Base-by-base conservation (phyloP, 768 basidiomycete species). In the Mycena metata region DNA sequence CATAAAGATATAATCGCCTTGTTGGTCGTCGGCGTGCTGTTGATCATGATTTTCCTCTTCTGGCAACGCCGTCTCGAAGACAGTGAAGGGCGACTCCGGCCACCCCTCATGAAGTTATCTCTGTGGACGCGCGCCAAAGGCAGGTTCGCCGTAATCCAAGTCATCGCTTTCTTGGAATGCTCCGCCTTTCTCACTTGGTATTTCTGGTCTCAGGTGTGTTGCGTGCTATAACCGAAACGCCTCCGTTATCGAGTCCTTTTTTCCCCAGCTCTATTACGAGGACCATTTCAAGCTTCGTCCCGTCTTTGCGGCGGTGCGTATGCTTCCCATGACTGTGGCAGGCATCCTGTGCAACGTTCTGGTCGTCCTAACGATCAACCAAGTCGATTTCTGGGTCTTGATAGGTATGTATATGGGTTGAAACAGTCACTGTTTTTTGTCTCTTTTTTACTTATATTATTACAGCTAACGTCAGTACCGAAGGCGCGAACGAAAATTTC, bases 1-100 rank as follows among this genome's bases (percentile, higher is more conserved):
- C n/a, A n/a, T n/a, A n/a, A 24, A 80, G 92, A 93, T 76, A 92
- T 94, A 71, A 88, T 94, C 50, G 87, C 80, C 0, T 80, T 89
- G 4, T 81, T 95, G 36, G 76, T 92, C 63, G n/a, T 91, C 16
- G 88, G 90, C 12, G 77, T 92, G 3, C 2, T 89, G 21, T 69
- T 93, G 17, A 52, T 91, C 7, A 75, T 71, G 3, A 35, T 78
- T 6, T 95, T 94, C 80, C 41, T 91, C 56, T 45, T 77, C 35
- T 95, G 91, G 91, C 88, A 94, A 67, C 70, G 77, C 36, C 81
- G 85, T 72, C 80, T 95, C 41, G 90, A 91, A 63, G 49, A 16
- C 24, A 45, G 63, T 3, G 10, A 17, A 17, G 23, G 55, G 11
- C 21, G 43, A 0, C 10, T 5, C 39, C 88, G 89, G 0, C 91